These are phyloP conservation scores for Camellia sinensis DNA, from an alignment of 148 eudicot genomes.

Conservation along the genomic window DNA sequence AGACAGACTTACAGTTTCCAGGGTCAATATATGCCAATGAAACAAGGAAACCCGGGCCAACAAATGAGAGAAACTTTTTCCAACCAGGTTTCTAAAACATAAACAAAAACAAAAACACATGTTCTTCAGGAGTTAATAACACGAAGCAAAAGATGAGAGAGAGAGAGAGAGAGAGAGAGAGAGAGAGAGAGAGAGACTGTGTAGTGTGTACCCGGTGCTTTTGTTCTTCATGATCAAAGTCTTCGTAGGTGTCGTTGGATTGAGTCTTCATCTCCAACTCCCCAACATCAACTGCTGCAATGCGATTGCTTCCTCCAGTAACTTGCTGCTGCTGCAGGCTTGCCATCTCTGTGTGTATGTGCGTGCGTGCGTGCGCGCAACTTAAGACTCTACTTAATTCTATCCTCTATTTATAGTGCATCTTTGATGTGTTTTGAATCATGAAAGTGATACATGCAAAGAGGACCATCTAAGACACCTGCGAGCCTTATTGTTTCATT, in stretches of 20 bases:
- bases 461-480: not conserved
- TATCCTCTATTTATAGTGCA: slow-evolving; percentile 3
- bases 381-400: no score
- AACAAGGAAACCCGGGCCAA: slow-evolving; percentile 85
- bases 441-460: not conserved
- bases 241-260: not conserved
- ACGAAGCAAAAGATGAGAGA: not conserved
- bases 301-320: slow-evolving; percentile 38
- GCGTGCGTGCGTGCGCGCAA: not conserved
- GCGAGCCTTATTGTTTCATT: not conserved
- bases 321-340: slow-evolving; percentile 16
- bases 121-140: not conserved
- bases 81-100: slow-evolving; percentile 47
- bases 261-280: not conserved
- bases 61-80: slow-evolving; percentile 58
- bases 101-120: not conserved
- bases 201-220: not conserved
- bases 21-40: slow-evolving; percentile 83
- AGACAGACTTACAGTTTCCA: slow-evolving; percentile 53
- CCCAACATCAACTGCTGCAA: slow-evolving; percentile 24
- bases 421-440: not conserved
- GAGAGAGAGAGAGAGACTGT: not conserved
- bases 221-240: slow-evolving; percentile 31
- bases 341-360: slow-evolving; percentile 21
- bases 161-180: not conserved